phyloP scores from a whole-genome alignment of 768 basidiomycete species.

The Leccinum obscurum region DNA sequence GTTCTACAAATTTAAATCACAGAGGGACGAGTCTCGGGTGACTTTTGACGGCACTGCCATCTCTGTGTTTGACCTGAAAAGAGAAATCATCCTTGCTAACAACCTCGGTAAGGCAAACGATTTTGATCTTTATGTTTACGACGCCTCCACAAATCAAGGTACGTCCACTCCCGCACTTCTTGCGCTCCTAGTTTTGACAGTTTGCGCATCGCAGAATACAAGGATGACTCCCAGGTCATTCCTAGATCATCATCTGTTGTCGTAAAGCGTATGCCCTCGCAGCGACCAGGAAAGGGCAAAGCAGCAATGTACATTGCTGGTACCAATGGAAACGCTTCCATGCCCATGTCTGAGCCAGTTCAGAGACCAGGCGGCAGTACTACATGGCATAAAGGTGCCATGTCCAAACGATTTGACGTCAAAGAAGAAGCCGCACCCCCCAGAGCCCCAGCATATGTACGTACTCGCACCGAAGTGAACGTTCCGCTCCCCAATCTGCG shows the following conservation, averaged over 20 bases:
- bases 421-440: conserved; percentile 57
- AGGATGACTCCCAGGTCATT: conserved; percentile 87
- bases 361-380: conserved; percentile 38
- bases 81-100: conserved; percentile 96
- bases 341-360: conserved; percentile 51
- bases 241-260: conserved; percentile 94
- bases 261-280: conserved; percentile 85
- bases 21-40: conserved; percentile 91
- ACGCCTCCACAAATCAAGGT: conserved; percentile 90
- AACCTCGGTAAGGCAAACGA: conserved; percentile 96
- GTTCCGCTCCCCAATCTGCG: conserved; percentile 22
- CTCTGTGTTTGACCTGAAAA: conserved; percentile 98
- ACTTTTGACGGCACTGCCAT: conserved; percentile 99
- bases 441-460: conserved; percentile 31
- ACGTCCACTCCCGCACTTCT: conserved; percentile 11
- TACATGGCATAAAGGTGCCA: conserved; percentile 69
- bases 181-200: not conserved
- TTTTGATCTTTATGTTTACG: conserved; percentile 90
- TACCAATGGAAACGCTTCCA: conserved; percentile 37
- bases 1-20: conserved; percentile 97
- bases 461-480: conserved; percentile 30
- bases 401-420: conserved; percentile 89
- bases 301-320: conserved; percentile 73
- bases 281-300: conserved; percentile 79
- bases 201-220: conserved; percentile 61